These are phyloP conservation scores for Epichloe brachyelytri DNA, from an alignment of 2,329 filamentous ascomycete species.

Conservation along the genomic window DNA sequence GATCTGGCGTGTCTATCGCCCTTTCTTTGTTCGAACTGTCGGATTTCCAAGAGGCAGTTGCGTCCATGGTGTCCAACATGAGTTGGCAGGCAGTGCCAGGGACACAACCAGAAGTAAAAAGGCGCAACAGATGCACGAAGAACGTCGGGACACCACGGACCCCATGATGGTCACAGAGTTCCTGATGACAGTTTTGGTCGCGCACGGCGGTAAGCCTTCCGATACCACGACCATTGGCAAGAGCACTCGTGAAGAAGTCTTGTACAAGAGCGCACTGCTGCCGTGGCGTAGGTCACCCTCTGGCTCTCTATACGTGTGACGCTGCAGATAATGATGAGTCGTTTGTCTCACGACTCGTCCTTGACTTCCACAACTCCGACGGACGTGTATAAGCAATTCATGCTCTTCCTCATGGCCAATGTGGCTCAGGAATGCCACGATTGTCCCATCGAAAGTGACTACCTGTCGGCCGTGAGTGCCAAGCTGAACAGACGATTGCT, in stretches of 20 bases:
- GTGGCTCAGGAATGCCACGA: neutral
- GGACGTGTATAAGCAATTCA: constrained; percentile 4
- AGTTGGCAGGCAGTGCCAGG: constrained; percentile 11
- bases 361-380: constrained; percentile 1
- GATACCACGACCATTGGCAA: constrained; percentile 29
- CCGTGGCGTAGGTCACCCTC: constrained; percentile 38
- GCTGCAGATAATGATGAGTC: constrained; percentile 23
- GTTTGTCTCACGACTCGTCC: constrained; percentile 1
- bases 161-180: constrained; percentile 39
- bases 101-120: constrained; percentile 21
- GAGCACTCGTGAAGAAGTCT: constrained; percentile 39
- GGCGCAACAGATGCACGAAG: constrained; percentile 18
- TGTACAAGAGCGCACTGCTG: constrained; percentile 20
- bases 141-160: constrained; percentile 33
- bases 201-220: constrained; percentile 18
- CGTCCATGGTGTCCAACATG: constrained; percentile 14
- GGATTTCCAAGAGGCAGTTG: constrained; percentile 9
- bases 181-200: constrained; percentile 24
- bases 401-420: constrained; percentile 3
- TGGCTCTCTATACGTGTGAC: constrained; percentile 43
- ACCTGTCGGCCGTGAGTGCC: constrained; percentile 25
- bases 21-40: constrained; percentile 4
- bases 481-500: constrained; percentile 28
- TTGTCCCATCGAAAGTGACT: constrained; percentile 8
- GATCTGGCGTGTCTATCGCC: constrained; percentile 10